Evolutionary conservation across 345 rosid species (phyloP).

Genomic region (thale cress (Arabidopsis thaliana)): TAIR10.1 NC_003075.7:6248501-6249000

Average conservation of each 20-base stretch:
- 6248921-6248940: constrained; percentile 10
- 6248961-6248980: constrained; percentile 1
- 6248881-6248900: constrained; percentile 5
- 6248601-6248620: constrained; percentile 93
- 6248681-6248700: constrained; percentile 3
- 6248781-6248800: not conserved
- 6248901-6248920: not conserved
- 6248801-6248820: not conserved
- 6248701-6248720: not conserved
- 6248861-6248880: not conserved
- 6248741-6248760: not conserved
- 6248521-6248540: constrained; percentile 91
- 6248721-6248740: not conserved
- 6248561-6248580: constrained; percentile 93
- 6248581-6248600: constrained; percentile 99
- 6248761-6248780: not conserved
- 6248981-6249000: constrained; percentile 4
- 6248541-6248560: constrained; percentile 95
- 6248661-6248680: constrained; percentile 54
- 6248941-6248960: not conserved
- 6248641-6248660: constrained; percentile 98
- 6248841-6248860: not conserved
- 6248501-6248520: constrained; percentile 65
- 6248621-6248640: constrained; percentile 97
- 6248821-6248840: not conserved